phyloP scores from a whole-genome alignment of 495 filamentous ascomycete species.

The Tetracladium setigerum region DNA sequence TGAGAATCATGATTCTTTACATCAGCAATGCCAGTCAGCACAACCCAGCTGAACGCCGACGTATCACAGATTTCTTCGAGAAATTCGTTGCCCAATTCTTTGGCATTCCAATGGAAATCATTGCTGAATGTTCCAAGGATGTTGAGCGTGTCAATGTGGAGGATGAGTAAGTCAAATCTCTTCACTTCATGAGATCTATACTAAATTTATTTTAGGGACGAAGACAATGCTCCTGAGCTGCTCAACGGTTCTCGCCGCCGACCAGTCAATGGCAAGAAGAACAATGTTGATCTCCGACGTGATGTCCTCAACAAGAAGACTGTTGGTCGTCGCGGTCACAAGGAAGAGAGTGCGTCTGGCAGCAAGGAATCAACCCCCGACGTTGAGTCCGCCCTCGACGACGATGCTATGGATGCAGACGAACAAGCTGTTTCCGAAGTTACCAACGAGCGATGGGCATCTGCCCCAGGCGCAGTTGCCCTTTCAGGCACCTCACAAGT shows the following conservation, averaged over 20 bases:
- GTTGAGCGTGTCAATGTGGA: constrained; percentile 53
- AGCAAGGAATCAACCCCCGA: constrained; percentile 86
- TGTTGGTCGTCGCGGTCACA: constrained; percentile 55
- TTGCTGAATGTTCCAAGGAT: constrained; percentile 69
- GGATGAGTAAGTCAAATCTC: constrained; percentile 43
- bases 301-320: constrained; percentile 75
- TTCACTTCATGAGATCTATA: too few relatives aligned
- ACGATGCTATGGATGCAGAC: constrained; percentile 46
- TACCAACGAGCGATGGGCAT: constrained; percentile 48
- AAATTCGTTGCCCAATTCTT: constrained; percentile 88
- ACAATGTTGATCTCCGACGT: constrained; percentile 59
- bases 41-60: constrained; percentile 63
- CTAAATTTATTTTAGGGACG: constrained; percentile 20
- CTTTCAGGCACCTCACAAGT: constrained; percentile 31
- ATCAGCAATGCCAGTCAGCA: constrained; percentile 59
- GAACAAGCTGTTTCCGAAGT: constrained; percentile 37
- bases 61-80: constrained; percentile 75
- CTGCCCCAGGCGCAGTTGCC: constrained; percentile 38
- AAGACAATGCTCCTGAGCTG: constrained; percentile 51
- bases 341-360: constrained; percentile 64
- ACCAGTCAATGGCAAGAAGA: constrained; percentile 55
- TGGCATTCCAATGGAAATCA: constrained; percentile 65
- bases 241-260: constrained; percentile 55
- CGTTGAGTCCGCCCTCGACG: constrained; percentile 59
- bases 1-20: constrained; percentile 70